Conservation (phyloP, 331 rosid species). For the Malus hybrid region DNA sequence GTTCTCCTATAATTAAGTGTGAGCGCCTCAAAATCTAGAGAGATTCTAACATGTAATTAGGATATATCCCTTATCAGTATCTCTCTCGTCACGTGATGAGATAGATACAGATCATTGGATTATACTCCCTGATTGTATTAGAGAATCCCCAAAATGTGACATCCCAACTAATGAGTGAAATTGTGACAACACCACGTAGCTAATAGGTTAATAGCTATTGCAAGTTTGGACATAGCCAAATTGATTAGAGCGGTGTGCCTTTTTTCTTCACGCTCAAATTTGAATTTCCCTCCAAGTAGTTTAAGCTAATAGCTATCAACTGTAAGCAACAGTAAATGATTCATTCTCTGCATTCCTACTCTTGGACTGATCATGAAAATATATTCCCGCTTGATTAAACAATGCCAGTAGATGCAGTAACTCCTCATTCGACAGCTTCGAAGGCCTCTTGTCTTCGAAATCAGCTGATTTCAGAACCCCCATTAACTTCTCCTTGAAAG, state of each 20-base stretch:
- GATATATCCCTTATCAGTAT: too few species aligned
- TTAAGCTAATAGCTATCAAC: not conserved
- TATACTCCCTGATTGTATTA: too few species aligned
- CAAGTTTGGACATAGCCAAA: too few species aligned
- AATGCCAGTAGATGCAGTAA: conserved; percentile 51
- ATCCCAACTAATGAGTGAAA: not conserved
- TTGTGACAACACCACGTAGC: too few species aligned
- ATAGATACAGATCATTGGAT: too few species aligned
- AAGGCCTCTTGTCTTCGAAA: conserved; percentile 70
- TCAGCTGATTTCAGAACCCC: conserved; percentile 48
- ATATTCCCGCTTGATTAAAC: conserved; percentile 67
- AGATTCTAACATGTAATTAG: too few species aligned
- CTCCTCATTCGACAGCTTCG: conserved; percentile 49
- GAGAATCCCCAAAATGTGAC: not conserved
- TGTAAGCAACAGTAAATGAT: conserved; percentile 20
- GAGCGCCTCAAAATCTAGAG: too few species aligned
- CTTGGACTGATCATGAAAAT: conserved; percentile 37
- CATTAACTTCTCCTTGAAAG: conserved; percentile 51
- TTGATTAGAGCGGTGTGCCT: too few species aligned
- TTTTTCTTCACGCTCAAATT: too few species aligned
- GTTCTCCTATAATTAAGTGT: not conserved
- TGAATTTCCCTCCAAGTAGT: not conserved
- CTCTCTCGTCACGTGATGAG: too few species aligned
- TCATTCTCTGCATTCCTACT: conserved; percentile 12
- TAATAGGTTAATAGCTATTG: too few species aligned